These are phyloP conservation scores for Pueraria montana DNA, from an alignment of 306 rosid species.

Conservation along the genomic window DNA sequence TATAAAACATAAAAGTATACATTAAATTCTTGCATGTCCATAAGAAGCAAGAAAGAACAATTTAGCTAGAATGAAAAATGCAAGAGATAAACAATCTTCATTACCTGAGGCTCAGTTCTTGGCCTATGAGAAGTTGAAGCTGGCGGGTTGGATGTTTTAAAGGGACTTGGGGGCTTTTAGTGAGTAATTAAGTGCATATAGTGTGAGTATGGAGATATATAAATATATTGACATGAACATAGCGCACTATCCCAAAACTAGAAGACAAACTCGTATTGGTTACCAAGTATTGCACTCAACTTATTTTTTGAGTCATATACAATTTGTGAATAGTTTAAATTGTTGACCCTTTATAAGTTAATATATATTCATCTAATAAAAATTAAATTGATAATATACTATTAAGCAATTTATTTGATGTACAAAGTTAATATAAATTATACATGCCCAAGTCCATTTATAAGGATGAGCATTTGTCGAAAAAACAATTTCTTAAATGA, in stretches of 20 bases:
- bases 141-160: background rate
- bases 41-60: background rate
- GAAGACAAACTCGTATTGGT: constrained; percentile 23
- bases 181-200: background rate
- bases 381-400: too few species aligned
- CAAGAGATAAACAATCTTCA: background rate
- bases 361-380: too few species aligned
- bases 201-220: background rate
- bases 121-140: background rate
- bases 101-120: constrained; percentile 25
- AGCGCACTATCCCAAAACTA: constrained; percentile 25
- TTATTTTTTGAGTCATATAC: background rate
- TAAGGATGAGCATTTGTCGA: too few species aligned
- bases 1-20: background rate
- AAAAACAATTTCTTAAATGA: too few species aligned
- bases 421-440: too few species aligned
- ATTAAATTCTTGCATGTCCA: background rate
- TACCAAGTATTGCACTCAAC: constrained; percentile 6
- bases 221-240: background rate
- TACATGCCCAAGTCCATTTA: too few species aligned
- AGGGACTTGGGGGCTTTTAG: background rate
- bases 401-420: too few species aligned
- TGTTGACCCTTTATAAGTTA: too few species aligned
- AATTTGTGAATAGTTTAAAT: background rate
- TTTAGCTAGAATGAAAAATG: background rate